Base-by-base conservation (phyloP, 2,329 filamentous ascomycete species). In the Stachybotrys chlorohalonatus region DNA sequence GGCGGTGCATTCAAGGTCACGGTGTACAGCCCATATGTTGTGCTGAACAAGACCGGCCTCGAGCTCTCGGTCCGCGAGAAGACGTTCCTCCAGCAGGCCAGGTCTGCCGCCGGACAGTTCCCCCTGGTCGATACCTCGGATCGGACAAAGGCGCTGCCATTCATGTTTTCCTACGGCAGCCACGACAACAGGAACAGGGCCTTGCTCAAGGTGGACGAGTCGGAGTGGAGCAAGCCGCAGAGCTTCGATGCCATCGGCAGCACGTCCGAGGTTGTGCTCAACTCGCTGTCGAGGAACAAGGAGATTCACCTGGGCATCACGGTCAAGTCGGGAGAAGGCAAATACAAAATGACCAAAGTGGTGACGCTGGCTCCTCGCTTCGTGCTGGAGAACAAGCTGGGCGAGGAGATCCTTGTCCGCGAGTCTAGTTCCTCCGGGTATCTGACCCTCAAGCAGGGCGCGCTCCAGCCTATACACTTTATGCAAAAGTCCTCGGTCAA, bases 241-340 rank as follows among this genome's bases (percentile, higher is more conserved):
- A 96, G 90, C 79, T 96, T 99, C 63, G 95, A 99, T 66, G 94
- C 94, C 17, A 94, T 99, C 59, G 94, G 94, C 36, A 97, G 93
- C 64, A 91, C 87, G 1, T 87, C 90, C 15, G 92, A 96, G 62
- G 89, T 96, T 42, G 82, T 94, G 39, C 78, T 99, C 39, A 87
- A 88, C 52, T 90, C 91, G 0, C 73, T 81, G 2, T 81, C 80
- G 47, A 85, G 82, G 48, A 80, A 78, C 55, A 86, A 86, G 2
- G 94, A 99, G 69, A 92, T 97, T 64, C 91, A 97, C 64, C 80
- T 95, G 7, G 94, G 94, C 50, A 84, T 99, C 51, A 93, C 87
- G 1, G 86, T 99, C 32, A 84, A 89, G 55, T 87, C 95, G 55
- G 94, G 94, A 11, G 88, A 96, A 64, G 94, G 94, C 64, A 99